Evolutionary conservation across 225 moss, liverwort and hornwort genomes (phyloP), one percentile per base, ranked within the genome.

Genomic region (Sphagnum contortum): DNA sequence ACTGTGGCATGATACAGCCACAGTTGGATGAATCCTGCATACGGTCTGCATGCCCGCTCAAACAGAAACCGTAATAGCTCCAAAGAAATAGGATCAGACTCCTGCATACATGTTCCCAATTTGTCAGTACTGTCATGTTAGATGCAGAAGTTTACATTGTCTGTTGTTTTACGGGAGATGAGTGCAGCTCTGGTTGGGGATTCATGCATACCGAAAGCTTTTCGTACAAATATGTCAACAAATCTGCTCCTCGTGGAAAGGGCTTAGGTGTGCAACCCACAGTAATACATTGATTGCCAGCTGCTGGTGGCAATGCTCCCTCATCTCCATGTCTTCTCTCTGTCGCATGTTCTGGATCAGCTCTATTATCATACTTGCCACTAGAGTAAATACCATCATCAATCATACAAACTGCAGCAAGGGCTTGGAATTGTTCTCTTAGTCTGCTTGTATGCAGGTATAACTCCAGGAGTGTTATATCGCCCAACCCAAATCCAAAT

Each of bases 1-100:
- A 98, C 86, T 76, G 91, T 78, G 55, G 93, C 98, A 76, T 86
- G 82, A 73, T 91, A 93, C 57, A 98, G 77, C 98, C 98, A 98
- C 48, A 92, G 91, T 63, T 82, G 89, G 57, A 98, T 86, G 64
- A 93, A 93, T 11, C 74, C 77, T 29, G 89, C 79, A 50, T 93
- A 98, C 57, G 98, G 98, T 70, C 91, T 85, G 73, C 87, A 98
- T 12, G 98, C 81, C 66, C 91, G 80, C 79, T 90, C 91, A 74
- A 93, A 93, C 49, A 98, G 68, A 79, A 98, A 93, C 66, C 87
- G 87, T 68, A 86, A 62, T 66, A 98, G 85, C 77, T 87, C 83
- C 76, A 79, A 66, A 59, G 89, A 87, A 44, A 89, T 80, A 55
- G 89, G 80, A 73, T 98, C 98, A 58, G 85, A 78, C 75, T 84